Base-by-base conservation (phyloP, 768 basidiomycete species). In the Naganishia randhawae region DNA sequence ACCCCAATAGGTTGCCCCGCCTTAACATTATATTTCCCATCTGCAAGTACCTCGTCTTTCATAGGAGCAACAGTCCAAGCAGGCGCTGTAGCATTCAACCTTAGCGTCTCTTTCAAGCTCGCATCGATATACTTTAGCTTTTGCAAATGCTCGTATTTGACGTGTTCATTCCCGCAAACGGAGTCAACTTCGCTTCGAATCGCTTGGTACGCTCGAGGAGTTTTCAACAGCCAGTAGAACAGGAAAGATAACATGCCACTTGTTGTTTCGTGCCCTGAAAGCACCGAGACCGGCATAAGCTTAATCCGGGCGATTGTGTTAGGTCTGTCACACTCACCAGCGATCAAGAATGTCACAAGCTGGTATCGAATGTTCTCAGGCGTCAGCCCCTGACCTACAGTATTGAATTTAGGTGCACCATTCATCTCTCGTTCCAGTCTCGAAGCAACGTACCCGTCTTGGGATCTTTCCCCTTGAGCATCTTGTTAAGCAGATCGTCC, bases 311-410 rank as follows among this genome's bases (percentile, higher is more conserved):
- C 29, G 22, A 25, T 14, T 14, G 14, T 7, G 37, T 39, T 7
- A 33, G 66, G 81, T 76, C 8, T 77, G 79, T n/a, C n/a, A n/a
- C n/a, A 4, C 81, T 82, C 66, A 82, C 82, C 84, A 7, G 84
- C 84, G 45, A 84, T 82, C 17, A 85, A 75, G 80, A 85, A 85
- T 1, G 84, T 85, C 19, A 83, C 73, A 4, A 85, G 81, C 73
- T 85, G 84, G 65, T 80, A 70, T 7, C 79, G 72, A 32, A 85
- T 84, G 27, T 78, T 82, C 57, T 82, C 79, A 48, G 83, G 81
- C 0, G 81, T 74, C 61, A 85, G 73, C 1, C 67, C 66, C 37
- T 65, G 29, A 37, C 68, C 67, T 71, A n/a, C 5, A 2, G 25
- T 10, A 16, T 19, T 4, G 19, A 37, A 2, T 29, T 33, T 19